Evolutionary conservation across 192 early-diverging fungal species (phyloP).

Genomic region (Gonapodya prolifera): DNA sequence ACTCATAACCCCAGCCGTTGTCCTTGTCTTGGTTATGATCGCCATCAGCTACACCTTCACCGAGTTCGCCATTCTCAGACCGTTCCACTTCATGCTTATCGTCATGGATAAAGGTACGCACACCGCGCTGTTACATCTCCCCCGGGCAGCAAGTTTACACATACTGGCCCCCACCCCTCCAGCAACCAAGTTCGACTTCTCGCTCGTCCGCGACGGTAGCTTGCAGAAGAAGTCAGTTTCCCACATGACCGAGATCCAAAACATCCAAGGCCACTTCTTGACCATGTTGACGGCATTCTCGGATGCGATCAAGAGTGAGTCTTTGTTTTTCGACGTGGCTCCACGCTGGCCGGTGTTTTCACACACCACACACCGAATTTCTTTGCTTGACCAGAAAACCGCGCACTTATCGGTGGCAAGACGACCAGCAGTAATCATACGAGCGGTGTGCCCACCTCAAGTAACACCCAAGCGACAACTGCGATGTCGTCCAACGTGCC

Average conservation of each 20-base stretch:
- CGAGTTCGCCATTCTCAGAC: not conserved
- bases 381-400: not conserved
- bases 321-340: not conserved
- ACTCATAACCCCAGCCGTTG: not conserved
- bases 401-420: not conserved
- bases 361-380: not conserved
- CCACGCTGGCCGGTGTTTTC: not conserved
- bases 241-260: not conserved
- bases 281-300: not conserved
- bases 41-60: not conserved
- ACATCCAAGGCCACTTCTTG: not conserved
- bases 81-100: not conserved
- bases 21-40: not conserved
- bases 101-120: not conserved
- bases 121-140: not conserved
- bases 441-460: not conserved
- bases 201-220: not conserved
- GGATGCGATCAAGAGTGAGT: not conserved
- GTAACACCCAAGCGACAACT: not conserved
- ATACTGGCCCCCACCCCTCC: no score
- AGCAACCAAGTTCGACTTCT: not conserved
- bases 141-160: not conserved
- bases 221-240: not conserved
- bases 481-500: no score
- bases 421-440: not conserved